A percentile compares a stretch with the other conserved stretches of the same genome.
Conservation (phyloP, 805 yeast genomes). For the Wickerhamiella alocasiicola region DNA sequence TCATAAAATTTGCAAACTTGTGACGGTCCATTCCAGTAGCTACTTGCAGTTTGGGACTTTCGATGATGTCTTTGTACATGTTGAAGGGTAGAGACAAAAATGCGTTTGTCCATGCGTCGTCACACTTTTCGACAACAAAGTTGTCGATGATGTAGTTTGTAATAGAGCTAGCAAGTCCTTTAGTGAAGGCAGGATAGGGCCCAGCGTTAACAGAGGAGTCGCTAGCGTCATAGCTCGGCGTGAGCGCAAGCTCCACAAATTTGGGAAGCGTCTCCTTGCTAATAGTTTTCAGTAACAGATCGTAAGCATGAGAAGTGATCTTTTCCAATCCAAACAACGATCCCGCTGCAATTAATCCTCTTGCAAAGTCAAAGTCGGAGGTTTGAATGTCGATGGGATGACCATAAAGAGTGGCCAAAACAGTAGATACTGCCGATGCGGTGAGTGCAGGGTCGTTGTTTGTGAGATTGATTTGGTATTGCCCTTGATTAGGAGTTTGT, state of each 20-base stretch:
- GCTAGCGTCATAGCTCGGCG: conserved; percentile 5
- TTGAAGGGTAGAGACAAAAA: conserved; percentile 22
- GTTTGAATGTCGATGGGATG: conserved; percentile 18
- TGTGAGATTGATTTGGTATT: conserved; percentile 17
- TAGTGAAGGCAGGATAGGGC: conserved; percentile 26
- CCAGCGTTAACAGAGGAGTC: conserved; percentile 15
- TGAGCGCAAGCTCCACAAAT: conserved; percentile 21
- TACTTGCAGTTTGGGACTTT: conserved; percentile 21
- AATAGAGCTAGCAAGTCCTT: conserved; percentile 17
- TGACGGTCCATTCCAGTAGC: conserved; percentile 20
- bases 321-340: conserved; percentile 22
- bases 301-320: conserved; percentile 22
- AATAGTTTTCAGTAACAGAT: conserved; percentile 14
- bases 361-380: conserved; percentile 19
- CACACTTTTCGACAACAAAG: conserved; percentile 12
- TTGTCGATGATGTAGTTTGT: conserved; percentile 18
- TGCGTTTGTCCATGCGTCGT: conserved; percentile 1
- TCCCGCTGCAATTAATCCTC: conserved; percentile 25
- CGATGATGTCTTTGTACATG: conserved; percentile 23
- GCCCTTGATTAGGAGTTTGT: conserved; percentile 6
- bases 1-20: conserved; percentile 22
- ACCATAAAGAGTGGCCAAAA: conserved; percentile 27
- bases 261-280: conserved; percentile 17
- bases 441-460: conserved; percentile 21
- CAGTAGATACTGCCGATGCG: conserved; percentile 22